Evolutionary conservation across 208 protist species (phyloP).

Genomic region (Trypanosoma avium): DNA sequence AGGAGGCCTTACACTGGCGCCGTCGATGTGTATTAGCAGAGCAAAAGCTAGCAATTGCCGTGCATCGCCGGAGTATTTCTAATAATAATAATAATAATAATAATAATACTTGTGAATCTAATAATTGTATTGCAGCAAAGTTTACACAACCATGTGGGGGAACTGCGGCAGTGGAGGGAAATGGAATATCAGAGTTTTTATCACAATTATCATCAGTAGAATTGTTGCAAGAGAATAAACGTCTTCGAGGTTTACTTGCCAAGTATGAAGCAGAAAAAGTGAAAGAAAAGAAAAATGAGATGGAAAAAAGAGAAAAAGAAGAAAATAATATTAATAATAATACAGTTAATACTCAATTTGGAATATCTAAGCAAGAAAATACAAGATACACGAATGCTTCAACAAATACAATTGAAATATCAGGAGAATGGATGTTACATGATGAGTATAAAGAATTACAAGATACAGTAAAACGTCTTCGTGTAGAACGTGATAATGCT

Average conservation of each 20-base stretch:
- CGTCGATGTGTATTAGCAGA: conserved; percentile 22
- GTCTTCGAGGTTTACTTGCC: background rate
- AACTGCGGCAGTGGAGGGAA: background rate
- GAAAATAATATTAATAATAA: background rate
- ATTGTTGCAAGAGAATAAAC: background rate
- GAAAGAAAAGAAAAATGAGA: background rate
- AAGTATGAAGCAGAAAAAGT: background rate
- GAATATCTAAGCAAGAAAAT: too few species aligned
- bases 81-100: too few species aligned
- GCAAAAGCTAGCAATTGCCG: conserved; percentile 13
- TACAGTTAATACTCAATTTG: too few species aligned
- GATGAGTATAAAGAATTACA: background rate
- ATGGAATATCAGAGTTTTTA: too few species aligned
- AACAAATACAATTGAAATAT: conserved; percentile 6
- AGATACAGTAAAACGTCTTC: background rate
- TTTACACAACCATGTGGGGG: too few species aligned
- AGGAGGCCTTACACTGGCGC: conserved; percentile 18
- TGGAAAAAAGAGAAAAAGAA: background rate
- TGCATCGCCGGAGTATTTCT: too few species aligned
- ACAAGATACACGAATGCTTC: background rate
- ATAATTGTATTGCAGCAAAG: background rate
- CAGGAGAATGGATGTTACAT: background rate
- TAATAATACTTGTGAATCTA: too few species aligned
- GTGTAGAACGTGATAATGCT: conserved; percentile 20
- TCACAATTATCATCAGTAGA: too few species aligned